Evolutionary conservation across 2,329 filamentous ascomycete genomes (phyloP), one percentile per base, ranked within the genome.

Genomic region (Neonectria faginata): DNA sequence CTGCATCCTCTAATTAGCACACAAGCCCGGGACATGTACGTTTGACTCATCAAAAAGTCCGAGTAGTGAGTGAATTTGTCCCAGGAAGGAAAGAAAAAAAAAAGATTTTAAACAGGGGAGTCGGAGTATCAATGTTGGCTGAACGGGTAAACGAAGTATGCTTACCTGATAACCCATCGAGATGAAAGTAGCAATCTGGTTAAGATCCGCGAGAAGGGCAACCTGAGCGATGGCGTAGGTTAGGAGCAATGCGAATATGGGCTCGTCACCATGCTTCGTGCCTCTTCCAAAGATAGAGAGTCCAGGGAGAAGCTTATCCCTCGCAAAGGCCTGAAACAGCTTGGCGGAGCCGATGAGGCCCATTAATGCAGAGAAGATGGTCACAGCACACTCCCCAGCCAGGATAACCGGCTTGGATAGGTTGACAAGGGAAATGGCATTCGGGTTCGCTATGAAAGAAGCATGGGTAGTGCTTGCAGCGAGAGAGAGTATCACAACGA

Each of bases 111-210:
- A 16, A n/a, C 18, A n/a, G 7, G 25, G 4, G 27, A n/a, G 12
- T 27, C 12, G 3, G 41, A 44, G n/a, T 29, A 29, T 9, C 6
- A 5, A 29, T 16, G 45, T 29, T 3, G 20, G 22, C 7, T 22
- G 18, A 18, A 18, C 12, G 12, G 33, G 6, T n/a, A 42, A 31
- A 1, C 5, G 8, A 14, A 33, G 6, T 41, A 6, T 18, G 72
- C 80, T 76, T 75, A 86, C 86, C 74, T 96, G 88, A 75, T 96
- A 97, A 16, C 92, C 92, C 92, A 97, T 97, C 2, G 93, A 95
- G 50, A 97, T 93, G 62, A 97, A 89, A 0, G 92, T 95, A 6
- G 93, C 93, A 71, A 97, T 97, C 74, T 93, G 91, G 76, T 97
- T 96, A 69, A 97, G 87, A 73, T 97, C 89, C 48, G 92, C 91